Evolutionary conservation across 345 rosid species (phyloP), one percentile per base, ranked within the genome.

Genomic region (Mallotus nudiflorus): DNA sequence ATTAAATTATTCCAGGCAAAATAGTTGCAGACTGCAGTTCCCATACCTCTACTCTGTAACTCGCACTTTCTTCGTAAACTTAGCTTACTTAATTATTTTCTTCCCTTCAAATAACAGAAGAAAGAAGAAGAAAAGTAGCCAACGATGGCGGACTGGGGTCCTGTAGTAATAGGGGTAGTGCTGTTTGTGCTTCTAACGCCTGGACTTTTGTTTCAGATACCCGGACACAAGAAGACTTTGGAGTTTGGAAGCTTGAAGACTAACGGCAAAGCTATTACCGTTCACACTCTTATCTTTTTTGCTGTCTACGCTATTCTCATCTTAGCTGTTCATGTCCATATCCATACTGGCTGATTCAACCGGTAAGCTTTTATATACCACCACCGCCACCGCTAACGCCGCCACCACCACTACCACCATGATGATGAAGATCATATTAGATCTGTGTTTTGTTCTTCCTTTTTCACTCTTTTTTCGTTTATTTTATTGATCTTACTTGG

Each of bases 71-170:
- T n/a, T n/a, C n/a, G n/a, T n/a, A n/a, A n/a, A n/a, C n/a, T n/a
- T n/a, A n/a, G n/a, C n/a, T n/a, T n/a, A n/a, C n/a, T n/a, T n/a
- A n/a, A n/a, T n/a, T n/a, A n/a, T n/a, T n/a, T n/a, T n/a, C 37
- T 33, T 33, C 1, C 46, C 9, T 42, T 12, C 46, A 4, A 12
- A 4, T 42, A 5, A 33, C 3, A 33, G 37, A 33, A 33, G 6
- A 33, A 33, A 33, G 37, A 33, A 33, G 37, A 33, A 33, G 37
- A 6, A 33, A n/a, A n/a, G n/a, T 12, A 1, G 14, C 46, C 46
- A 42, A 35, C 16, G 71, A 95, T 92, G 97, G 90, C 92, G 20
- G 99, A 95, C 77, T 92, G 99, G 98, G 99, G 93, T 37, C 98
- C 98, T 2, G 91, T 92, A 24, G 6, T 95, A 25, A 77, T 95